phyloP scores from a whole-genome alignment of 192 early-diverging fungal genomes.

The Podila clonocystis region DNA sequence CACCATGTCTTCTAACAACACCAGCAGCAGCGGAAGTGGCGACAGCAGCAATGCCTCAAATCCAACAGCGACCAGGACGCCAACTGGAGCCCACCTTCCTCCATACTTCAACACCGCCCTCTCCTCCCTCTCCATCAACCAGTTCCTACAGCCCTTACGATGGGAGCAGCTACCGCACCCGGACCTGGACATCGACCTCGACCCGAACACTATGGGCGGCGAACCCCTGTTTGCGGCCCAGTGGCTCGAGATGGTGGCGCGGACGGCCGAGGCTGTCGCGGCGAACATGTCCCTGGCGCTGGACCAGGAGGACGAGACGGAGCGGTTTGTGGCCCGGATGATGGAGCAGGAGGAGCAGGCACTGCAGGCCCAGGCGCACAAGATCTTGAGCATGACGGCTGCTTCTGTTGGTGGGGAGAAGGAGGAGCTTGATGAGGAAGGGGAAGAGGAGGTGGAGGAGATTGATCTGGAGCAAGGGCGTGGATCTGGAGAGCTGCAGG shows the following conservation, averaged over 20 bases:
- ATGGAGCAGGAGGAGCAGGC: neutral
- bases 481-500: neutral
- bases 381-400: neutral
- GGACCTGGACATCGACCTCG: slow-evolving; percentile 44
- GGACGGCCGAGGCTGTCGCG: slow-evolving; percentile 26
- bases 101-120: slow-evolving; percentile 5
- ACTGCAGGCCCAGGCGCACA: neutral
- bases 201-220: slow-evolving; percentile 26
- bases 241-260: slow-evolving; percentile 29
- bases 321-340: slow-evolving; percentile 23
- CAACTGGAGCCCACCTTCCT: neutral
- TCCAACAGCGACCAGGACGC: neutral
- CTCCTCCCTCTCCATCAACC: slow-evolving; percentile 4
- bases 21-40: neutral
- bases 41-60: neutral
- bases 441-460: neutral
- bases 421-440: neutral
- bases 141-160: slow-evolving; percentile 32
- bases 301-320: slow-evolving; percentile 41
- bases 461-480: slow-evolving; percentile 3
- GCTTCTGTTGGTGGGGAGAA: neutral
- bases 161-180: slow-evolving; percentile 47
- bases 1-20: neutral
- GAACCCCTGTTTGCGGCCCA: slow-evolving; percentile 39
- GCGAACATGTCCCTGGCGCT: slow-evolving; percentile 40